Evolutionary conservation across 2,329 filamentous ascomycete genomes (phyloP), one percentile per base, ranked within the genome.

Genomic region (Aspergillus sp.): DNA sequence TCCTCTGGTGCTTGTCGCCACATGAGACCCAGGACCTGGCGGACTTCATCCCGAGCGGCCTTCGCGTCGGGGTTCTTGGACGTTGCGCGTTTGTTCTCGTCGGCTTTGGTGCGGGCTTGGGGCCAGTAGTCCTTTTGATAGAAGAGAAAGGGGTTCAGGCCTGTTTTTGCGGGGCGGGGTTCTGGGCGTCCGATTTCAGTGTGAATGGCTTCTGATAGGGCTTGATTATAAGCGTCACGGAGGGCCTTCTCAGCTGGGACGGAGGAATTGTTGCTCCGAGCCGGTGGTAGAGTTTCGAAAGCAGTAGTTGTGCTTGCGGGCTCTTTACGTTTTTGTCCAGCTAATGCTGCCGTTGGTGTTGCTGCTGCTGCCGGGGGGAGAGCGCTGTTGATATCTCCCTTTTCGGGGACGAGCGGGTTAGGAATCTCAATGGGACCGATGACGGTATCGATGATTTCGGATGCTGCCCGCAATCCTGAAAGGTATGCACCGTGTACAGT

Each of bases 401-500:
- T 84, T 81, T 52, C 83, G 74, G 49, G 76, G 12, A 97, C 79
- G 3, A 98, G 75, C 1, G 89, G 89, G 3, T 74, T 75, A 0
- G 86, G 85, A 7, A 95, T 73, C 40, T 83, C 72, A 49, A 98
- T 88, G 0, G 88, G 83, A 1, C 93, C 93, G 30, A 93, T 74
- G 63, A 96, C 79, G 2, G 80, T 73, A 46, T 91, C 83, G 34
- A 95, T 73, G 2, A 98, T 79, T 60, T 97, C 90, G 3, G 86
- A 84, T 7, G 93, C 93, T 3, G 86, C 93, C 43, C 93, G 83
- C 4, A 98, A 75, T 2, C 93, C 94, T 2, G 93, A 96, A 3
- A 98, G 74, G 62, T 97, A 98, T 6, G 93, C 94, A 4, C 93
- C 93, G 57, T 98, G 93, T 0, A 98, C 93, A 2, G 93, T 98